A percentile compares a stretch with the other conserved stretches of the same genome.
phyloP scores from a whole-genome alignment of 331 rosid species.

The Quercus tomentella region DNA sequence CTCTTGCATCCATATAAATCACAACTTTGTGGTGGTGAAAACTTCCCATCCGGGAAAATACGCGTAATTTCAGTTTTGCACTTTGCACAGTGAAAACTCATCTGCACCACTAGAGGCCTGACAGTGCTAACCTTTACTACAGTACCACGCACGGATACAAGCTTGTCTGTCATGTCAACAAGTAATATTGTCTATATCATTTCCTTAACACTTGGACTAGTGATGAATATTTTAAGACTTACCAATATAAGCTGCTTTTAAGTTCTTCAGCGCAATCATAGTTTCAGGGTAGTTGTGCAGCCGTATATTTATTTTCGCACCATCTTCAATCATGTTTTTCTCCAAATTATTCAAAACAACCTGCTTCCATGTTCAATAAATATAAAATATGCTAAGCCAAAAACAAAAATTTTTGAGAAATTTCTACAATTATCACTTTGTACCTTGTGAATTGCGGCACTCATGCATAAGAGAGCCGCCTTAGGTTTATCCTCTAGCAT shows the following conservation, averaged over 20 bases:
- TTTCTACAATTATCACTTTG: not conserved
- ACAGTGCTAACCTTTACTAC: conserved; percentile 83
- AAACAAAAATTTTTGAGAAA: not conserved
- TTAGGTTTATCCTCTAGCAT: conserved; percentile 69
- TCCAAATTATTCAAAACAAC: conserved; percentile 47
- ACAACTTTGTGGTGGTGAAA: conserved; percentile 75
- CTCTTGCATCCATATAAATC: conserved; percentile 87
- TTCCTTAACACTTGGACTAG: not conserved
- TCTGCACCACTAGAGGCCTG: conserved; percentile 74
- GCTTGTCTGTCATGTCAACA: conserved; percentile 58
- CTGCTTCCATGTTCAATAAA: conserved; percentile 37
- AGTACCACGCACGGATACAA: conserved; percentile 91
- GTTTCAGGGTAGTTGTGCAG: conserved; percentile 83
- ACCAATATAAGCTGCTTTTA: conserved; percentile 95
- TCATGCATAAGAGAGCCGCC: conserved; percentile 64
- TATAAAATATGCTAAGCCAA: conserved; percentile 7
- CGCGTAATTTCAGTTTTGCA: conserved; percentile 63
- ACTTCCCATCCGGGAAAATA: conserved; percentile 83
- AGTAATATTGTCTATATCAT: conserved; percentile 10
- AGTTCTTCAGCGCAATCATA: conserved; percentile 81
- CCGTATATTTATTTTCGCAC: conserved; percentile 57
- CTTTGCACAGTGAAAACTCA: conserved; percentile 78
- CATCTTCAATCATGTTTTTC: conserved; percentile 34
- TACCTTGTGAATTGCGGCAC: conserved; percentile 82
- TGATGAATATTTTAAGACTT: conserved; percentile 12